Evolutionary conservation across 192 early-diverging fungal species (phyloP), one percentile per base, ranked within the genome.

Genomic region (Gaertneriomyces sp.): DNA sequence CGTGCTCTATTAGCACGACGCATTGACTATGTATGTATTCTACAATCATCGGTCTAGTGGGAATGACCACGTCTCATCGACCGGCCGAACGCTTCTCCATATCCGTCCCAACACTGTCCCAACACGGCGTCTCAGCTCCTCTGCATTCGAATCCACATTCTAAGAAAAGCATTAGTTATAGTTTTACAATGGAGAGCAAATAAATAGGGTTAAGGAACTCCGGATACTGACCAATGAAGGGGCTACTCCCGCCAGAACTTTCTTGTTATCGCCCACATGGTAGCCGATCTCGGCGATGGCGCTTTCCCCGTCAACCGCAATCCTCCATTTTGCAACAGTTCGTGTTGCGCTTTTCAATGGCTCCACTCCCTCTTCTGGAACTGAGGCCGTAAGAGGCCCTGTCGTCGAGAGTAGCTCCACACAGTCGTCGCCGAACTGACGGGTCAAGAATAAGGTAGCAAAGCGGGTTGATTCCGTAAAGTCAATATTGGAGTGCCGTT

Each of bases 41-140:
- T 33, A 2, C 2, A 33, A 33, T 33, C 25, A 33, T 33, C 25
- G 25, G 25, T 33, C 25, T 33, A 33, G 25, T 33, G 25, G 25
- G 25, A 33, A 33, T 51, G 49, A 41, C 64, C 64, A 66, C 12
- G 54, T 58, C 42, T 66, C 64, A 1, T 41, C 10, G 16, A 66
- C 45, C 14, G 64, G 64, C 43, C 64, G 40, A n/a, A 58, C 41
- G 8, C 43, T 58, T 40, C 64, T 45, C 64, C 64, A 66, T 10
- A 52, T 54, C 12, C 64, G 39, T 7, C 45, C 42, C 19, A 66
- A 40, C 3, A 66, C 55, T n/a, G n/a, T 38, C 7, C 38, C 25
- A 3, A 66, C 44, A 5, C 64, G 53, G 17, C 64, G 53, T 45
- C 8, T 33, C 39, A 66, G 53, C 7, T 66, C 64, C 11, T 66